phyloP scores from a whole-genome alignment of 2,329 filamentous ascomycete species.

The Stagonosporopsis cucurbitacearum region DNA sequence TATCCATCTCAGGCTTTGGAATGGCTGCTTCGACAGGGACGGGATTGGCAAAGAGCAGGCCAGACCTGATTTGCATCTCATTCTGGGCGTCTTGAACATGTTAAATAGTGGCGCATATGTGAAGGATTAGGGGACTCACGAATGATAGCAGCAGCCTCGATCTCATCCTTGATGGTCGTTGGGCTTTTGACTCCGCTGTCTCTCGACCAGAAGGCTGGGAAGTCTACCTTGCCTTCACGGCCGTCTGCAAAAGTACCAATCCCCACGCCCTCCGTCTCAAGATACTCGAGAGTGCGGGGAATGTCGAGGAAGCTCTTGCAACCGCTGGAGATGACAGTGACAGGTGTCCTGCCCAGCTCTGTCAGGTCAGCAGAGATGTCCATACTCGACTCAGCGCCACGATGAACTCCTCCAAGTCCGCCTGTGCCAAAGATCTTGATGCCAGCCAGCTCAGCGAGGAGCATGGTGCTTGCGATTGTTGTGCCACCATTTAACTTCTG shows the following conservation, averaged over 20 bases:
- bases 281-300: conserved; percentile 81
- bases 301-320: conserved; percentile 98
- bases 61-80: conserved; percentile 73
- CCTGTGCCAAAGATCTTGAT: conserved; percentile 95
- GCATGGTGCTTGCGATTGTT: conserved; percentile 91
- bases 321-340: conserved; percentile 87
- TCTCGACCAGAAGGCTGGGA: conserved; percentile 91
- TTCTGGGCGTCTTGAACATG: conserved; percentile 69
- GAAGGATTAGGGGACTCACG: conserved; percentile 53
- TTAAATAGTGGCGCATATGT: conserved; percentile 3
- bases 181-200: conserved; percentile 86
- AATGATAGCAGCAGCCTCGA: conserved; percentile 88
- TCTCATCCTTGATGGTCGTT: conserved; percentile 73
- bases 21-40: conserved; percentile 76
- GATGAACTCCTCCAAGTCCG: conserved; percentile 91
- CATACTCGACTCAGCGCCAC: conserved; percentile 83
- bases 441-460: conserved; percentile 83
- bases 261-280: conserved; percentile 75
- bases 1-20: conserved; percentile 59
- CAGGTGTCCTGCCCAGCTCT: conserved; percentile 86
- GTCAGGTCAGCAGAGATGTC: conserved; percentile 96
- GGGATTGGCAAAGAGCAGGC: conserved; percentile 87
- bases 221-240: conserved; percentile 73
- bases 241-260: conserved; percentile 92
- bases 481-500: conserved; percentile 83